These are phyloP conservation scores for Ophiostoma quercus DNA, from an alignment of 2,329 filamentous ascomycete species.

Conservation along the genomic window DNA sequence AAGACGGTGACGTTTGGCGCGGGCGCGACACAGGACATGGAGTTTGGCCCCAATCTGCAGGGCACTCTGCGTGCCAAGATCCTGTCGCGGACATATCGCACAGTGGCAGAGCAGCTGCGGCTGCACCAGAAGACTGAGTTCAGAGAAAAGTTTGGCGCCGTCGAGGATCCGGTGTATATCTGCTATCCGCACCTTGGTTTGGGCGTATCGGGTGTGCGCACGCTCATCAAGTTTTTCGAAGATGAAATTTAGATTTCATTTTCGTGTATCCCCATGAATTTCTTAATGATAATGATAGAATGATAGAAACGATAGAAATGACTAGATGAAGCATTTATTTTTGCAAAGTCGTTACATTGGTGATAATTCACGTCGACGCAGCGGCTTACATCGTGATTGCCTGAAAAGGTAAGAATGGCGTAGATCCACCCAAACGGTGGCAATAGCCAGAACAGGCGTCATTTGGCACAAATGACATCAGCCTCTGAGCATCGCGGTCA, in stretches of 20 bases:
- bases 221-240: slow-evolving; percentile 88
- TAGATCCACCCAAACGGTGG: not conserved
- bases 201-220: slow-evolving; percentile 72
- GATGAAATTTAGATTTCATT: slow-evolving; percentile 39
- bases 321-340: no score
- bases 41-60: slow-evolving; percentile 73
- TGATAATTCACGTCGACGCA: not conserved
- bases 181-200: slow-evolving; percentile 84
- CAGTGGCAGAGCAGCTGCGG: slow-evolving; percentile 75
- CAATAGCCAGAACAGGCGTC: slow-evolving; percentile 9
- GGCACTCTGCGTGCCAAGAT: slow-evolving; percentile 77
- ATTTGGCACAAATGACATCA: slow-evolving; percentile 1
- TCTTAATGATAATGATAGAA: not conserved
- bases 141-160: slow-evolving; percentile 80
- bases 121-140: slow-evolving; percentile 83
- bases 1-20: slow-evolving; percentile 78
- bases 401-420: not conserved
- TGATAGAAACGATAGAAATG: no score
- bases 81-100: slow-evolving; percentile 74
- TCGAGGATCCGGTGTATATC: slow-evolving; percentile 80
- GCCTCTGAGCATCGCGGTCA: not conserved
- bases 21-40: slow-evolving; percentile 68
- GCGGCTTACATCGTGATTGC: not conserved
- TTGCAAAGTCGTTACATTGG: no score
- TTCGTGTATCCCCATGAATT: no score